Conservation (phyloP, 306 rosid genomes). For the Cajanus cajan region DNA sequence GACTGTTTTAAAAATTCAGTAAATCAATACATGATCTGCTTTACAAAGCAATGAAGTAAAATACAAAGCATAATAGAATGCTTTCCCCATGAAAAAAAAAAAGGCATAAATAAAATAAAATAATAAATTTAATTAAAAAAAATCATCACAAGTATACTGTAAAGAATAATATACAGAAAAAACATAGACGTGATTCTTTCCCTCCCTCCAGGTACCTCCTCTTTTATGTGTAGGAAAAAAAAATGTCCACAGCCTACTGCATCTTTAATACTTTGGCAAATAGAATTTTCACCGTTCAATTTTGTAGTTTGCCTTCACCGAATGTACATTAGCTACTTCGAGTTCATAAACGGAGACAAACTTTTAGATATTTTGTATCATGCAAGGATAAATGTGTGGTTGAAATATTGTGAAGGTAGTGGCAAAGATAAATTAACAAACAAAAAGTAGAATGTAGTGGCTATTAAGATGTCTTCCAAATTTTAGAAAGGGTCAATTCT, state of each 20-base stretch:
- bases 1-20: not conserved
- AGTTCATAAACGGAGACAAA: not conserved
- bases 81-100: not conserved
- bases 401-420: not conserved
- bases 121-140: not conserved
- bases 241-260: conserved; percentile 21
- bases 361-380: not conserved
- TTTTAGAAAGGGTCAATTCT: not conserved
- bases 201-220: not conserved
- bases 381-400: not conserved
- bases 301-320: conserved; percentile 9
- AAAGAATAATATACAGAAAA: not conserved
- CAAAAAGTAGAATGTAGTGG: not conserved
- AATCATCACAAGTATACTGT: not conserved
- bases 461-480: not conserved
- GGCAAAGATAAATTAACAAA: not conserved
- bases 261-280: conserved; percentile 18
- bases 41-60: conserved; percentile 1
- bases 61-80: not conserved
- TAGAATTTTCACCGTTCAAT: not conserved
- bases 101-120: not conserved
- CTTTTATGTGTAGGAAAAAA: not conserved
- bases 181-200: not conserved
- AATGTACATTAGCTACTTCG: conserved; percentile 4
- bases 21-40: not conserved